These are phyloP conservation scores for Echinochloa phyllopogon DNA, from an alignment of 176 grass and related monocot species.

Conservation along the genomic window DNA sequence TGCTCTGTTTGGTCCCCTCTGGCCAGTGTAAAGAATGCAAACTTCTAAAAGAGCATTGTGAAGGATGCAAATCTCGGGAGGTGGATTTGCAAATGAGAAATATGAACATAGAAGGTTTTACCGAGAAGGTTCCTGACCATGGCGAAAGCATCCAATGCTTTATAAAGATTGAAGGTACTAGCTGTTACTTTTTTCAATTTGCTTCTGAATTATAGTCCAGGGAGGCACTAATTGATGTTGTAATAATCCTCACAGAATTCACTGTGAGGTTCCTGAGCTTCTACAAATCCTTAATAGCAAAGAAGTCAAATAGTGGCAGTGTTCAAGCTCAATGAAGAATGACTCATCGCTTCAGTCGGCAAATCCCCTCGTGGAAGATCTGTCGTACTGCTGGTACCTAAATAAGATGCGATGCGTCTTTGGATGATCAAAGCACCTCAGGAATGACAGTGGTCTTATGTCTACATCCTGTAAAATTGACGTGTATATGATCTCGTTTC, in stretches of 20 bases:
- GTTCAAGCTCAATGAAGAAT: conserved; percentile 18
- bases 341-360: not conserved
- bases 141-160: conserved; percentile 52
- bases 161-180: conserved; percentile 75
- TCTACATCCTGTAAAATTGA: not conserved
- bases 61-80: conserved; percentile 22
- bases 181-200: not conserved
- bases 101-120: conserved; percentile 50
- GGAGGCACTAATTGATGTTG: not conserved
- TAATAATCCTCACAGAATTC: conserved; percentile 59
- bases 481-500: not conserved
- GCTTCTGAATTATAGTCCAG: not conserved
- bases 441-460: not conserved
- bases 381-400: not conserved
- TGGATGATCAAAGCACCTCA: not conserved
- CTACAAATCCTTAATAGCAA: conserved; percentile 56
- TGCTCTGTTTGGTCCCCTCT: not conserved
- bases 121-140: conserved; percentile 25
- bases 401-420: conserved; percentile 39
- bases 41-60: conserved; percentile 18
- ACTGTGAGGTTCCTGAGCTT: conserved; percentile 74
- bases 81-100: not conserved
- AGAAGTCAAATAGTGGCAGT: conserved; percentile 37
- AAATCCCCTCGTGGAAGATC: not conserved
- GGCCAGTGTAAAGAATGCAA: not conserved